Percentiles rank a stretch among this genome's conserved stretches.
phyloP scores from a whole-genome alignment of 2,329 filamentous ascomycete genomes.

The Verticillium tricorpus region DNA sequence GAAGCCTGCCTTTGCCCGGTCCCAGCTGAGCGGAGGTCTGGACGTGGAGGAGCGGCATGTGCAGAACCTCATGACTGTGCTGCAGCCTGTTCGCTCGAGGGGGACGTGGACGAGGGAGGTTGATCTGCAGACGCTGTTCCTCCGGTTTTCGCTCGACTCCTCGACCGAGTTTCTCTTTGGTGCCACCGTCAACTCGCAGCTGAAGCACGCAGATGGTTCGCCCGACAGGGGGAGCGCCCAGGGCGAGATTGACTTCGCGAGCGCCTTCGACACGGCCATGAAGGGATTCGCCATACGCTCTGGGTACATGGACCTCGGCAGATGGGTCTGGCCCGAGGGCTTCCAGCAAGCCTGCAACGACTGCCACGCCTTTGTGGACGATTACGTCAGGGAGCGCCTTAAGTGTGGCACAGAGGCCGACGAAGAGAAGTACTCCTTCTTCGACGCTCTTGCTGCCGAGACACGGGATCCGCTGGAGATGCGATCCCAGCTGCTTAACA shows the following conservation, averaged over 20 bases:
- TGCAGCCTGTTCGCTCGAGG: constrained; percentile 29
- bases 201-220: constrained; percentile 2
- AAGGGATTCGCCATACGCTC: constrained; percentile 6
- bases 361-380: constrained; percentile 9
- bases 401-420: not conserved
- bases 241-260: constrained; percentile 1
- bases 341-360: not conserved
- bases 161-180: constrained; percentile 9
- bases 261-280: constrained; percentile 8
- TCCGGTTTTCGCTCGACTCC: constrained; percentile 10
- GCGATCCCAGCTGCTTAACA: too few relatives aligned
- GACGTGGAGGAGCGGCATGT: not conserved
- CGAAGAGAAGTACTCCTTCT: constrained; percentile 9
- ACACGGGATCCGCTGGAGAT: constrained; percentile 7
- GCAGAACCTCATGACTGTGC: constrained; percentile 28
- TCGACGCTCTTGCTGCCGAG: constrained; percentile 11
- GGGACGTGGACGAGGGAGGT: constrained; percentile 22
- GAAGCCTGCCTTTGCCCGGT: constrained; percentile 29
- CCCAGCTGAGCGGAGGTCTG: not conserved
- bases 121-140: constrained; percentile 18
- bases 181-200: constrained; percentile 1
- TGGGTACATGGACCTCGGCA: constrained; percentile 7
- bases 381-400: constrained; percentile 10
- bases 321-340: constrained; percentile 8
- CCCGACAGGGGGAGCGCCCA: not conserved